Evolutionary conservation across 371 early-diverging fungal genomes (phyloP), one percentile per base, ranked within the genome.

Genomic region (Zychaea mexicana): DNA sequence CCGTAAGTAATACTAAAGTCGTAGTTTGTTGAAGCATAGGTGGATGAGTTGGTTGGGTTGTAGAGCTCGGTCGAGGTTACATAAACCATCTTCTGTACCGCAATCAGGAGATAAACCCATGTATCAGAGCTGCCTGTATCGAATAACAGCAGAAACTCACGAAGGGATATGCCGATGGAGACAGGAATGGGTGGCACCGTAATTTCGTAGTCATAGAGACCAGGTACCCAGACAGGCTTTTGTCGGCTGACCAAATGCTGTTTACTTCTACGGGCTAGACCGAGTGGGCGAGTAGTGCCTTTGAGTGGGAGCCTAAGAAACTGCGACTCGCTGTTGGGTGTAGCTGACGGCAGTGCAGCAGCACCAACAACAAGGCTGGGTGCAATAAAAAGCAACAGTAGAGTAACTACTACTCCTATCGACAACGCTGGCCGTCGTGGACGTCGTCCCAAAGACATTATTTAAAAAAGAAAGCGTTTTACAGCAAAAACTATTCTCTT

Each of bases 151-250:
- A 46, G 24, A 17, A 55, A 66, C 12, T 66, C 57, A 49, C 56
- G 42, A 7, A 45, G 45, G n/a, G 66, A 57, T 5, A 57, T 61
- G 7, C 66, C 61, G 19, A 66, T 47, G 8, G 64, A 33, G 52
- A 86, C 65, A 9, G 61, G 66, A 38, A 85, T 86, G 32, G 79
- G 79, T 69, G 83, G 81, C 64, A 78, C 64, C 7, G 17, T 10
- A n/a, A 47, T 52, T 12, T 45, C 52, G 30, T 17, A 28, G 46
- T 64, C 52, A 26, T 57, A 27, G 26, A 63, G 30, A 46, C 49
- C 17, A 19, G 64, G 42, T 12, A 24, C 64, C 26, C 3, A 47
- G 5, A 24, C 8, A 7, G 3, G 3, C 24, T 6, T 26, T 47
- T 47, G 49, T 22, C 49, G 21, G n/a, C 49, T 10, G 8, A 6